Base-by-base conservation (phyloP, 2,329 filamentous ascomycete genomes). In the Aspergillus japonicus region DNA sequence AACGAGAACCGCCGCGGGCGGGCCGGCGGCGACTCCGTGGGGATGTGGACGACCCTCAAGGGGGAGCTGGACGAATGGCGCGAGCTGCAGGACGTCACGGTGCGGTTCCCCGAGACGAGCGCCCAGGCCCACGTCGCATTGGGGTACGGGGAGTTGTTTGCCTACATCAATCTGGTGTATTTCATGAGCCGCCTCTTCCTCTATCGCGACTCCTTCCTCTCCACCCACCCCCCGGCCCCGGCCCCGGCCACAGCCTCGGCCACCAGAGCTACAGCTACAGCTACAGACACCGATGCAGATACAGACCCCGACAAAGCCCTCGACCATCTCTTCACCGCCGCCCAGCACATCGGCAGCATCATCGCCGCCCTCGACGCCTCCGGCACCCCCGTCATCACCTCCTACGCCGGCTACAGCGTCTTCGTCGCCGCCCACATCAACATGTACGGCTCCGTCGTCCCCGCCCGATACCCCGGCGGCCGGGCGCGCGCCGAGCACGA, bases 341-440 rank as follows among this genome's bases (percentile, higher is more conserved):
- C 72, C 0, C 73, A 75, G 29, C 66, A 72, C 39, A 75, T 75
- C 12, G 64, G 69, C 1, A 66, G 67, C 1, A 69, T 75, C 2
- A 48, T 75, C 5, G 65, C 68, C 4, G 71, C 70, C 1, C 56
- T 75, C 2, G 70, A 75, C 23, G 64, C 67, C 44, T 75, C 70
- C 0, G 66, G 64, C 21, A 69, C 73, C 2, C 65, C 72, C 0
- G 69, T 75, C 1, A 74, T 75, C 54, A 75, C 73, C 1, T 73
- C 73, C 2, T 75, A 75, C 54, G 72, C 73, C 0, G 73, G 73
- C 5, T 75, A 75, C 60, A 75, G 73, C 29, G 66, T 75, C 39
- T 75, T 75, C 44, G 73, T 75, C 12, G 72, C 73, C 10, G 73
- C 71, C 3, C 73, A 75, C 47, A 73, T 75, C 49, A 75, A 75